phyloP scores from a whole-genome alignment of 495 filamentous ascomycete genomes.

The Penicillium paxilli region DNA sequence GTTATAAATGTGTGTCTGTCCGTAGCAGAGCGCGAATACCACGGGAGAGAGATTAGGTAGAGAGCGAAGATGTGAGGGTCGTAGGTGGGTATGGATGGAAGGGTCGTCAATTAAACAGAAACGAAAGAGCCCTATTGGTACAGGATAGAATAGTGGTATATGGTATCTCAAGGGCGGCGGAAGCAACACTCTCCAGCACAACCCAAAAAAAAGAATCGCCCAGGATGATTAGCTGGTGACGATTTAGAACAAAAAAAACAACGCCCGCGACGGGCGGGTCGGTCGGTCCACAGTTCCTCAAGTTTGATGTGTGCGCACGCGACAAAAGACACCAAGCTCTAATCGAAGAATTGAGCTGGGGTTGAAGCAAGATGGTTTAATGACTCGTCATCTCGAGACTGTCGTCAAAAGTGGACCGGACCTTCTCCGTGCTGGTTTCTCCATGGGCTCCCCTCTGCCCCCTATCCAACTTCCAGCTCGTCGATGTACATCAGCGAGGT shows the following conservation, averaged over 20 bases:
- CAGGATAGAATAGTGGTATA: slow-evolving; percentile 20
- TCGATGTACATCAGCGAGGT: neutral
- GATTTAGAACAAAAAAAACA: slow-evolving; percentile 15
- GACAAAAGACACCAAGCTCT: too few species aligned
- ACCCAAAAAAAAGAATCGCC: slow-evolving; percentile 23
- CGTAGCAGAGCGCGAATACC: too few species aligned
- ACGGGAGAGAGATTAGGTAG: too few species aligned
- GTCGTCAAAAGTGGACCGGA: neutral
- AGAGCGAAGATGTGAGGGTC: neutral
- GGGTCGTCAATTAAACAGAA: slow-evolving; percentile 22
- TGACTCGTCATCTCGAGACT: neutral
- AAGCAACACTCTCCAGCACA: slow-evolving; percentile 22
- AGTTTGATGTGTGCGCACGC: neutral
- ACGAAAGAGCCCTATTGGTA: slow-evolving; percentile 25
- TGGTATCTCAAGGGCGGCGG: slow-evolving; percentile 31
- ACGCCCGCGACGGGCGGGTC: neutral
- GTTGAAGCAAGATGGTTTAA: neutral
- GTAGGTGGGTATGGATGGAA: slow-evolving; percentile 3
- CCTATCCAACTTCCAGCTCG: neutral
- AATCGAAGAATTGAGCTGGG: neutral
- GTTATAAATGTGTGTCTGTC: neutral
- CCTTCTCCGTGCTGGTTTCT: neutral
- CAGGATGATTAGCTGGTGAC: slow-evolving; percentile 4
- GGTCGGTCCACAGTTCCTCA: neutral
- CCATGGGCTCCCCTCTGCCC: too few species aligned